phyloP scores from a whole-genome alignment of 2,329 filamentous ascomycete genomes.

The Penicillium sp. region DNA sequence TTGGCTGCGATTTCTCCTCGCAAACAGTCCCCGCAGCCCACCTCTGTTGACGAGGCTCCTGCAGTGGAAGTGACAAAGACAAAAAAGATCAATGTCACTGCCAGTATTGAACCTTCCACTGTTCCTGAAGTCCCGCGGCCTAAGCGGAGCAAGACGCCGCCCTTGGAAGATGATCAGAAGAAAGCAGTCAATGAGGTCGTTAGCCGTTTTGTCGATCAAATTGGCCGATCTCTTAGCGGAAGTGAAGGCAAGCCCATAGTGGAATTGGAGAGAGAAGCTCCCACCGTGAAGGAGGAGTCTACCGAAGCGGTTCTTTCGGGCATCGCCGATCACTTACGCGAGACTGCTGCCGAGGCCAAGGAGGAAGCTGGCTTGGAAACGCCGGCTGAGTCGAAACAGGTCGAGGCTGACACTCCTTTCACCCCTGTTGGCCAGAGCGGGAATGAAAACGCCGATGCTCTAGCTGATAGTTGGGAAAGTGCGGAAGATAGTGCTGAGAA shows the following conservation, averaged over 20 bases:
- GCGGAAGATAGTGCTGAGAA: slow-evolving; percentile 66
- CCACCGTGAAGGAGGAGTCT: slow-evolving; percentile 32
- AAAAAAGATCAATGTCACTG: slow-evolving; percentile 22
- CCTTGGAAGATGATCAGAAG: slow-evolving; percentile 38
- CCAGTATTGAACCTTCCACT: slow-evolving; percentile 16
- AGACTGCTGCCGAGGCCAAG: slow-evolving; percentile 43
- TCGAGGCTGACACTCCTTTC: slow-evolving; percentile 34
- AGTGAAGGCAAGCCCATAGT: slow-evolving; percentile 42
- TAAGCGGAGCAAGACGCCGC: slow-evolving; percentile 23
- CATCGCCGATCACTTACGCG: slow-evolving; percentile 29
- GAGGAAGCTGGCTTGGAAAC: slow-evolving; percentile 32
- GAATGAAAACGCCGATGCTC: slow-evolving; percentile 49
- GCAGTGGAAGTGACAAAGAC: slow-evolving; percentile 28
- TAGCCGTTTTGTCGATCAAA: slow-evolving; percentile 57
- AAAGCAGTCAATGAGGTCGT: slow-evolving; percentile 69
- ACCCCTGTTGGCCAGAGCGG: slow-evolving; percentile 53
- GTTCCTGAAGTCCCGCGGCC: slow-evolving; percentile 11
- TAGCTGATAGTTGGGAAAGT: slow-evolving; percentile 89
- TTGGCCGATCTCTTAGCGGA: slow-evolving; percentile 51
- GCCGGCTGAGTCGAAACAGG: slow-evolving; percentile 44
- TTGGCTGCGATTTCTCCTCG: slow-evolving; percentile 62
- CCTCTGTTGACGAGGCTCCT: slow-evolving; percentile 40
- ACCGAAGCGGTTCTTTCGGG: slow-evolving; percentile 34
- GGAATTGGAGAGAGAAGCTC: slow-evolving; percentile 43
- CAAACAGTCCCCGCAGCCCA: slow-evolving; percentile 50